Evolutionary conservation across 129 eudicot genomes (phyloP).

Genomic region (Pseudognaphalium luteoalbum): DNA sequence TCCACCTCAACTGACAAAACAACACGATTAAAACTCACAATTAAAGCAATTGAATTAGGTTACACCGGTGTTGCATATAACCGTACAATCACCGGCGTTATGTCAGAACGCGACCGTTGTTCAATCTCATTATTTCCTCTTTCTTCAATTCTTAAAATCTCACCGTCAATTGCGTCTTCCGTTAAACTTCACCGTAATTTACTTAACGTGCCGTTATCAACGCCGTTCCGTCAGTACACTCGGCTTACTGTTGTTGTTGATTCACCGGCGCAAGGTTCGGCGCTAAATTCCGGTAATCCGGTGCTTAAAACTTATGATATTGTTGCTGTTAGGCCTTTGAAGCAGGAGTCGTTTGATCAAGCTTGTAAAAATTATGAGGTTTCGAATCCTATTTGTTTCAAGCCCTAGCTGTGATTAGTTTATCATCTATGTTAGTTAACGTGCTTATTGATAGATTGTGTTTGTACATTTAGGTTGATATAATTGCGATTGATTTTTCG

Average conservation of each 20-base stretch:
- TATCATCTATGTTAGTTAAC: not conserved
- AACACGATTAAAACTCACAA: conserved; percentile 56
- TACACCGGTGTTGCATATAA: conserved; percentile 85
- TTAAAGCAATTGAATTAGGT: conserved; percentile 80
- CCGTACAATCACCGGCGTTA: conserved; percentile 64
- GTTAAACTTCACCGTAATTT: conserved; percentile 65
- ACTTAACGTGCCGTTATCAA: conserved; percentile 42
- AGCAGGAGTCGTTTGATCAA: conserved; percentile 63
- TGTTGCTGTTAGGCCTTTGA: conserved; percentile 78
- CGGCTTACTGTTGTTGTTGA: conserved; percentile 73
- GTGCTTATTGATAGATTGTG: conserved; percentile 12
- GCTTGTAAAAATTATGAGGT: conserved; percentile 80
- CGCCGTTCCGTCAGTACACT: conserved; percentile 79
- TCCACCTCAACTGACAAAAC: conserved; percentile 38
- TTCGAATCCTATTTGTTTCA: not conserved
- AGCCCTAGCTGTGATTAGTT: not conserved
- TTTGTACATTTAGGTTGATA: conserved; percentile 74
- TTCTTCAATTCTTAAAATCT: conserved; percentile 46
- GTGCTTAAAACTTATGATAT: conserved; percentile 69
- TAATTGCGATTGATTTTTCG: conserved; percentile 81
- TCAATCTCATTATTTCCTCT: conserved; percentile 52
- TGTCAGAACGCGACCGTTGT: conserved; percentile 80
- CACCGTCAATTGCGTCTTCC: conserved; percentile 55
- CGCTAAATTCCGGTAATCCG: conserved; percentile 76
- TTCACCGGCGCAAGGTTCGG: conserved; percentile 49